Percentiles rank a stretch among this genome's conserved stretches.
phyloP scores from a whole-genome alignment of 108 stramenopile species.

The Conticribra weissflogii region DNA sequence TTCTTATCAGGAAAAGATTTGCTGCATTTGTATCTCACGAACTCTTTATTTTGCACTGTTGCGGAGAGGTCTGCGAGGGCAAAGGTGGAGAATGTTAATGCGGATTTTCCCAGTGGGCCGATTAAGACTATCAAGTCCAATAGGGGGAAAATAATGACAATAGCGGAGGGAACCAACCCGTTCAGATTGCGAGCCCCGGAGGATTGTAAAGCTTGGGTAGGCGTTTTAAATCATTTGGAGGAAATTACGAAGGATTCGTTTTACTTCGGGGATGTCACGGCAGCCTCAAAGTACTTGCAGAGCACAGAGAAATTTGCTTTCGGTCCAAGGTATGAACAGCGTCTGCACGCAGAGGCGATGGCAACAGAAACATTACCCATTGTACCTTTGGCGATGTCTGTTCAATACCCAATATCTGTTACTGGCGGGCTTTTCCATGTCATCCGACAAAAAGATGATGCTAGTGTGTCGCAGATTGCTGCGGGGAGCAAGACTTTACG shows the following conservation, averaged over 20 bases:
- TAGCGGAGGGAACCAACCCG: conserved; percentile 13
- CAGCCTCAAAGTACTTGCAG: conserved; percentile 21
- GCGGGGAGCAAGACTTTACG: background rate
- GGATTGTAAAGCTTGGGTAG: conserved; percentile 33
- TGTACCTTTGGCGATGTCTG: background rate
- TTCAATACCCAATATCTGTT: background rate
- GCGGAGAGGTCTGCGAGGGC: conserved; percentile 30
- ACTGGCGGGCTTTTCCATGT: too few species aligned
- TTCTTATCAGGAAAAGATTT: conserved; percentile 28
- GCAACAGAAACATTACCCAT: background rate
- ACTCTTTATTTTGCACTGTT: conserved; percentile 33
- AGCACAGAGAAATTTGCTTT: conserved; percentile 30
- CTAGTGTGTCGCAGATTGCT: background rate
- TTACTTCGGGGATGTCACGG: conserved; percentile 30
- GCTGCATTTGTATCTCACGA: conserved; percentile 18
- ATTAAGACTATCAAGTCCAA: conserved; percentile 13
- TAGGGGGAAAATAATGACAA: background rate
- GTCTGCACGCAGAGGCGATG: background rate
- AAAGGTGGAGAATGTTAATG: conserved; percentile 19
- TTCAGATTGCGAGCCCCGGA: conserved; percentile 30
- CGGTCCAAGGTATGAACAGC: background rate
- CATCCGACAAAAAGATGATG: too few species aligned
- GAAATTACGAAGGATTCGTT: conserved; percentile 16
- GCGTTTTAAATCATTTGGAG: conserved; percentile 37
- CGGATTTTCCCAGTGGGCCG: conserved; percentile 31